A percentile compares a stretch with the other conserved stretches of the same genome.
Evolutionary conservation across 2,329 filamentous ascomycete genomes (phyloP).

Genomic region (Epichloe glyceriae): DNA sequence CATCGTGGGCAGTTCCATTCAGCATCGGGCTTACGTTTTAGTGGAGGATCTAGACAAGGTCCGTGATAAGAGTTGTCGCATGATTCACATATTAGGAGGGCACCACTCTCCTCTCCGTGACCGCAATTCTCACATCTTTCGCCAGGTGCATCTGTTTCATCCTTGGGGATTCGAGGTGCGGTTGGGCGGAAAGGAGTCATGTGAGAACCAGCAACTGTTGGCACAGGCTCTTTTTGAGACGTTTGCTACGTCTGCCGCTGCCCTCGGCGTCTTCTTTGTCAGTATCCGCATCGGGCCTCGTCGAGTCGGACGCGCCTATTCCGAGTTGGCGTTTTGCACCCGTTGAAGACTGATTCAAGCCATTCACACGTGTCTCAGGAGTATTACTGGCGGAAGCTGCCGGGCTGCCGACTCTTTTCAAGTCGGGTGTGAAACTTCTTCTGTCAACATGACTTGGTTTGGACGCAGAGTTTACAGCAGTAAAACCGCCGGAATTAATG

Average conservation of each 20-base stretch:
- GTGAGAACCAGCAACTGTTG: conserved; percentile 88
- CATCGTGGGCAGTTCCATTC: conserved; percentile 97
- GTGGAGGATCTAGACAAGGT: conserved; percentile 74
- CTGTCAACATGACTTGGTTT: conserved; percentile 50
- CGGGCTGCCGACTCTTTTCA: conserved; percentile 49
- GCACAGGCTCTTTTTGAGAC: conserved; percentile 71
- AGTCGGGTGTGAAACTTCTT: conserved; percentile 49
- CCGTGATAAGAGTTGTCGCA: conserved; percentile 85
- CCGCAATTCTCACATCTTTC: conserved; percentile 80
- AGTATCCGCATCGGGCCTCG: conserved; percentile 32
- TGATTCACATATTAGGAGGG: conserved; percentile 73
- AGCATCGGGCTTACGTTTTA: conserved; percentile 62
- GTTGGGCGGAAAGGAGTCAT: conserved; percentile 89
- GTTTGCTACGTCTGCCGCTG: conserved; percentile 75
- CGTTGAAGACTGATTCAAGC: conserved; percentile 36
- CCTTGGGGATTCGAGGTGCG: conserved; percentile 50
- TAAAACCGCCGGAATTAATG: conserved; percentile 48
- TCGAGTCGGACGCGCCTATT: conserved; percentile 34
- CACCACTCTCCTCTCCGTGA: conserved; percentile 57
- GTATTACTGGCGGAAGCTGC: conserved; percentile 50
- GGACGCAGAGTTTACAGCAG: conserved; percentile 59
- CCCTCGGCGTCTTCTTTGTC: conserved; percentile 48
- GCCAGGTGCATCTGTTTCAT: conserved; percentile 32
- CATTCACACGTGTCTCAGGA: conserved; percentile 47
- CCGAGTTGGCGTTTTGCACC: conserved; percentile 64